These are phyloP conservation scores for Neoboletus subvelutipes DNA, from an alignment of 768 basidiomycete species.

Conservation along the genomic window DNA sequence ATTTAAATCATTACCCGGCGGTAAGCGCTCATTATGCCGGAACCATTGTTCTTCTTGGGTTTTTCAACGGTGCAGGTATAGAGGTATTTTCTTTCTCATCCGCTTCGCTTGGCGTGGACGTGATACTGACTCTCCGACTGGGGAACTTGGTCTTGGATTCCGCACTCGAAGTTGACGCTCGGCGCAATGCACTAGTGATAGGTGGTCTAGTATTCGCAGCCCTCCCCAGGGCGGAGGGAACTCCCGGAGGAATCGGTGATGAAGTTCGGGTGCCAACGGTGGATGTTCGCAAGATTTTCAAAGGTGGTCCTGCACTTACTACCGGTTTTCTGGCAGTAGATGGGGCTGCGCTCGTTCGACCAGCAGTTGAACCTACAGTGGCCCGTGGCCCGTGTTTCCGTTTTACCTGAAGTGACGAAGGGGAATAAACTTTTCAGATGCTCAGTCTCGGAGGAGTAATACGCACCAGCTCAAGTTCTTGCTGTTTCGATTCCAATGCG, in stretches of 20 bases:
- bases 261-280: slow-evolving; percentile 34
- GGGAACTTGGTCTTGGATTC: slow-evolving; percentile 37
- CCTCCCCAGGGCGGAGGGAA: slow-evolving; percentile 33
- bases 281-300: slow-evolving; percentile 34
- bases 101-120: slow-evolving; percentile 42
- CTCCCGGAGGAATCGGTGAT: slow-evolving; percentile 35
- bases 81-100: slow-evolving; percentile 63
- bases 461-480: slow-evolving; percentile 86
- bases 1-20: background rate
- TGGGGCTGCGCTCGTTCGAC: slow-evolving; percentile 42
- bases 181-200: slow-evolving; percentile 18
- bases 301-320: slow-evolving; percentile 55
- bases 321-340: slow-evolving; percentile 29
- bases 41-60: slow-evolving; percentile 16
- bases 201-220: slow-evolving; percentile 18
- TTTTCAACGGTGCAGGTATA: slow-evolving; percentile 22
- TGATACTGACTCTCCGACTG: slow-evolving; percentile 34
- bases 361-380: slow-evolving; percentile 57
- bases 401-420: slow-evolving; percentile 50
- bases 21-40: slow-evolving; percentile 14
- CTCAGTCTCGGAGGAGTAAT: background rate
- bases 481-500: slow-evolving; percentile 91
- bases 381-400: slow-evolving; percentile 57
- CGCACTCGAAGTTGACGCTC: slow-evolving; percentile 32
- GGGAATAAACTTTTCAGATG: slow-evolving; percentile 1